These are phyloP conservation scores for Marsdenia floribunda DNA, from an alignment of 257 asterid species.

Conservation along the genomic window DNA sequence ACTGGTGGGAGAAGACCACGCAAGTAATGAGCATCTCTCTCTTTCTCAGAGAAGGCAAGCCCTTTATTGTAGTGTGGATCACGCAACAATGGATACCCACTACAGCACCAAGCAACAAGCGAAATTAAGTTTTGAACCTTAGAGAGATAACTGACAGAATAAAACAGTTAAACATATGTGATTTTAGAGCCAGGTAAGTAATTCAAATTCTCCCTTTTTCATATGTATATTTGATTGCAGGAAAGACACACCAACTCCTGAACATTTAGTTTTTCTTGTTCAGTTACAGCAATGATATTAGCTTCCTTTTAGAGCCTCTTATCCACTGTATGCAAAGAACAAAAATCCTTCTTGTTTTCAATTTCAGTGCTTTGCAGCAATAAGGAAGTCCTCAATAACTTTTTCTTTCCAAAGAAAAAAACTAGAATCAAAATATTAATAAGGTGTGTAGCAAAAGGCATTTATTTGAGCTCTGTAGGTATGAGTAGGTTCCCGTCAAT, in stretches of 20 bases:
- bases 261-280: neutral
- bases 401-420: neutral
- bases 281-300: neutral
- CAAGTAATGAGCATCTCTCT: conserved; percentile 91
- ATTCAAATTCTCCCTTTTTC: neutral
- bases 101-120: conserved; percentile 25
- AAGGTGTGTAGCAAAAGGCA: neutral
- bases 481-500: neutral
- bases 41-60: conserved; percentile 82
- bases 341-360: neutral
- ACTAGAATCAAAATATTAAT: neutral
- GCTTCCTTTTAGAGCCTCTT: neutral
- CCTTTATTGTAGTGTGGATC: conserved; percentile 98
- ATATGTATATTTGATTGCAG: neutral
- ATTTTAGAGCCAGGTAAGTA: neutral
- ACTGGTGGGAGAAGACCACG: conserved; percentile 98
- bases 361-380: neutral
- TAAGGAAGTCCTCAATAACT: neutral
- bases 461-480: neutral
- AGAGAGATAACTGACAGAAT: neutral
- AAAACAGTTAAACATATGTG: neutral
- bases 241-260: neutral
- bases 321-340: neutral
- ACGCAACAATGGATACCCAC: conserved; percentile 96
- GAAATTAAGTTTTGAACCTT: neutral